Evolutionary conservation across 192 early-diverging fungal species (phyloP).

Genomic region (Cladochytrium replicatum): DNA sequence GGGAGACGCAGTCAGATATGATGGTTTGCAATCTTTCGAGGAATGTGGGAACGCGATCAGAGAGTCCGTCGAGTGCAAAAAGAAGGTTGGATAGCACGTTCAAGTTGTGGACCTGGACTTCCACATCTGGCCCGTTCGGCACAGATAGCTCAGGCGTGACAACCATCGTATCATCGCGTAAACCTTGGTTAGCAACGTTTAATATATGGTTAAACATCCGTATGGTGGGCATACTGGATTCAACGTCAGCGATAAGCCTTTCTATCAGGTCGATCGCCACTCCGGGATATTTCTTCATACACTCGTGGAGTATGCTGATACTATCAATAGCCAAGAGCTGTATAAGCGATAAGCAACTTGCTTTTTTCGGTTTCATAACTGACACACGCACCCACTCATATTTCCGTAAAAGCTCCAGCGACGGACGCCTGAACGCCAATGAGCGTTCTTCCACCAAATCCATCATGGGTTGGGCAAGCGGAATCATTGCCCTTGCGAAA

Average conservation of each 20-base stretch:
- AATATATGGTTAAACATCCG: no score
- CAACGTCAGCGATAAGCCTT: background rate
- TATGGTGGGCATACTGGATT: no score
- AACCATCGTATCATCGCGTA: no score
- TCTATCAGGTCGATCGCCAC: slow-evolving; percentile 29
- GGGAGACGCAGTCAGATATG: slow-evolving; percentile 22
- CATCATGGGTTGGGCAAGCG: slow-evolving; percentile 20
- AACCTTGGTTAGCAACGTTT: no score
- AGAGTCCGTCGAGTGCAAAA: slow-evolving; percentile 34
- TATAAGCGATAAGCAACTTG: slow-evolving; percentile 6
- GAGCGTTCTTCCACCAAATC: slow-evolving; percentile 18
- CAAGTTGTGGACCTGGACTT: slow-evolving; percentile 31
- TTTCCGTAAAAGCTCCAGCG: slow-evolving; percentile 14
- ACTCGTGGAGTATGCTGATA: slow-evolving; percentile 33
- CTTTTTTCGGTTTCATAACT: background rate
- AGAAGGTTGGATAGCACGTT: slow-evolving; percentile 41
- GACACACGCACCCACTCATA: slow-evolving; percentile 22
- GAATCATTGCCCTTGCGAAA: slow-evolving; percentile 14
- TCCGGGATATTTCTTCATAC: slow-evolving; percentile 28
- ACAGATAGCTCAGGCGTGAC: no score
- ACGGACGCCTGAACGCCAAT: slow-evolving; percentile 7
- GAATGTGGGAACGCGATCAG: slow-evolving; percentile 21
- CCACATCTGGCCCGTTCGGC: no score
- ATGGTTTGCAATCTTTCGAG: slow-evolving; percentile 30
- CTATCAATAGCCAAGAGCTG: slow-evolving; percentile 33